phyloP scores from a whole-genome alignment of 352 stramenopile species.

The Pythium scleroteichum region DNA sequence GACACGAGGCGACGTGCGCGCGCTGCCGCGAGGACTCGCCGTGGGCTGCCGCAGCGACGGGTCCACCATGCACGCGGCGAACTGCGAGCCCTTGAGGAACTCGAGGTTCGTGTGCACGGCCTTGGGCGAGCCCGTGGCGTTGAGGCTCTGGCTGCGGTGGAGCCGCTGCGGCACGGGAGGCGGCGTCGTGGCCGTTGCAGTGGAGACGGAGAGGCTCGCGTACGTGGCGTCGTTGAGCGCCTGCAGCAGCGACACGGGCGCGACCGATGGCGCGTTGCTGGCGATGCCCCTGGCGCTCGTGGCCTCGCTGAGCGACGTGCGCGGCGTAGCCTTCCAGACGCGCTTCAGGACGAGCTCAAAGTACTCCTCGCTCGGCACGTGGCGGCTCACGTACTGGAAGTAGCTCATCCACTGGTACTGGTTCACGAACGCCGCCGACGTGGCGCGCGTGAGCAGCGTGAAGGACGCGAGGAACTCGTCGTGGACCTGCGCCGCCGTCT shows the following conservation, averaged over 20 bases:
- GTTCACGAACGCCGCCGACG: constrained; percentile 53
- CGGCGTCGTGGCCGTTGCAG: constrained; percentile 8
- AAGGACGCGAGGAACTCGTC: constrained; percentile 64
- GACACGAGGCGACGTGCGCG: constrained; percentile 10
- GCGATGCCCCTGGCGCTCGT: constrained; percentile 22
- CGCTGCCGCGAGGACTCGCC: constrained; percentile 13
- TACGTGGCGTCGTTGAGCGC: constrained; percentile 50
- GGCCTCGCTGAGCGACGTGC: constrained; percentile 39
- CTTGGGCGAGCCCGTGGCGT: constrained; percentile 31
- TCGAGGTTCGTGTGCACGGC: constrained; percentile 51
- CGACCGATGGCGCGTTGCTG: constrained; percentile 5
- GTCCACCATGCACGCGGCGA: constrained; percentile 62
- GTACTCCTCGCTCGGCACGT: constrained; percentile 72
- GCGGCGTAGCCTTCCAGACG: constrained; percentile 57
- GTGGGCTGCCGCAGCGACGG: constrained; percentile 36
- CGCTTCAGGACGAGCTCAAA: constrained; percentile 75
- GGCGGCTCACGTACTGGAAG: constrained; percentile 71
- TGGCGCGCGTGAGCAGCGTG: constrained; percentile 24
- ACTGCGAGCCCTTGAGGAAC: constrained; percentile 70
- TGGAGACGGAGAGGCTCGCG: constrained; percentile 29
- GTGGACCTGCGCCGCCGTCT: constrained; percentile 49
- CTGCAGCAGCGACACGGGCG: constrained; percentile 51
- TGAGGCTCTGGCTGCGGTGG: constrained; percentile 30
- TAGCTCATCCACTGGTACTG: constrained; percentile 74
- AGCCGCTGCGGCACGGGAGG: constrained; percentile 16